These are phyloP conservation scores for Stagonosporopsis rhizophila DNA, from an alignment of 2,329 filamentous ascomycete genomes.

Conservation along the genomic window DNA sequence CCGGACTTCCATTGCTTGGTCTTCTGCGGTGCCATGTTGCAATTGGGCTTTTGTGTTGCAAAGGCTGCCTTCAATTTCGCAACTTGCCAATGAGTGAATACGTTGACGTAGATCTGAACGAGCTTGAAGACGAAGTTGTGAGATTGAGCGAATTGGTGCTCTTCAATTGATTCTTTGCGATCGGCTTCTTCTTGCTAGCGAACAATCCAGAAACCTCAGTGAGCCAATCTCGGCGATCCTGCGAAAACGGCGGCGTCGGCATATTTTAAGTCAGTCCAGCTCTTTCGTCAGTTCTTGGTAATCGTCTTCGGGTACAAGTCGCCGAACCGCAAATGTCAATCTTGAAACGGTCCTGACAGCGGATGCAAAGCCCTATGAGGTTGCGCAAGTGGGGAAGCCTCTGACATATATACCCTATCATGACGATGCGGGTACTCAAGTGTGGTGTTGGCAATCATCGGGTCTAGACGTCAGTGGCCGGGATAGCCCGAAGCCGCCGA, in stretches of 20 bases:
- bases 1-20: constrained; percentile 53
- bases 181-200: constrained; percentile 27
- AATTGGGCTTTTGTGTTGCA: constrained; percentile 11
- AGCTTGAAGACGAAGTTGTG: constrained; percentile 11
- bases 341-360: constrained; percentile 14
- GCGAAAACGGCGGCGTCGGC: constrained; percentile 48
- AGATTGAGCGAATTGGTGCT: constrained; percentile 19
- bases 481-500: constrained; percentile 19
- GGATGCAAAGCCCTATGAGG: constrained; percentile 11
- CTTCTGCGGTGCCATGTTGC: constrained; percentile 36
- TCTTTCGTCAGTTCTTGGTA: constrained; percentile 11
- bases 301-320: constrained; percentile 12
- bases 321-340: constrained; percentile 8
- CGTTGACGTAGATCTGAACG: constrained; percentile 15
- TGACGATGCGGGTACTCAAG: constrained; percentile 17
- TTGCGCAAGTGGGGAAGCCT: constrained; percentile 13
- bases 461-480: constrained; percentile 21
- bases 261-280: constrained; percentile 22
- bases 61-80: constrained; percentile 11
- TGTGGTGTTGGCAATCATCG: constrained; percentile 17
- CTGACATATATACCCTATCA: constrained; percentile 22
- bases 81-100: constrained; percentile 15
- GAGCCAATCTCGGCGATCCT: constrained; percentile 46
- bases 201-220: constrained; percentile 42
- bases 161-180: constrained; percentile 16